Conservation (phyloP, 2,329 filamentous ascomycete genomes). For the Neonectria punicea region DNA sequence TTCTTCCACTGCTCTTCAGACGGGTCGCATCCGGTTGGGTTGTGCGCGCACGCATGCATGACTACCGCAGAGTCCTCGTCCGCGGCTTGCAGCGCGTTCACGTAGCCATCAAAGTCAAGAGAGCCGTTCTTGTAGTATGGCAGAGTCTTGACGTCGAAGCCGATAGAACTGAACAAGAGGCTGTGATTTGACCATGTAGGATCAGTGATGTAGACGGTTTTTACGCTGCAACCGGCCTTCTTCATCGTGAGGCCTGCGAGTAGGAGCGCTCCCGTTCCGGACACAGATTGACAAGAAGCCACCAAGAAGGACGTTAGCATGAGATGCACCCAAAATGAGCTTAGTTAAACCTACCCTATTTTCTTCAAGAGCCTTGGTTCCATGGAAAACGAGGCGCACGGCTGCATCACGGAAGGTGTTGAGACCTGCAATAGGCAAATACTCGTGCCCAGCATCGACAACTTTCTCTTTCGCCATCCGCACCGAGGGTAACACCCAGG, state of each 20-base stretch:
- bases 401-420: slow-evolving; percentile 13
- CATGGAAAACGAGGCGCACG: slow-evolving; percentile 44
- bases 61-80: slow-evolving; percentile 43
- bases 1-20: slow-evolving; percentile 37
- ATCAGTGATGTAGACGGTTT: slow-evolving; percentile 50
- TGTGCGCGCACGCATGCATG: slow-evolving; percentile 56
- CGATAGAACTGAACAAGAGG: slow-evolving; percentile 48
- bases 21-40: slow-evolving; percentile 55
- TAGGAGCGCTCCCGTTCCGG: slow-evolving; percentile 53
- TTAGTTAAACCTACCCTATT: slow-evolving; percentile 39
- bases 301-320: slow-evolving; percentile 41
- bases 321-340: slow-evolving; percentile 42
- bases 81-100: slow-evolving; percentile 42
- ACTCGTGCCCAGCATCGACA: slow-evolving; percentile 19
- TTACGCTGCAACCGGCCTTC: slow-evolving; percentile 37
- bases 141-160: slow-evolving; percentile 45
- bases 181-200: slow-evolving; percentile 57
- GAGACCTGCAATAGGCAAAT: slow-evolving; percentile 18
- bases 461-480: slow-evolving; percentile 15
- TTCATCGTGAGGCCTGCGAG: slow-evolving; percentile 48
- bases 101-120: slow-evolving; percentile 48
- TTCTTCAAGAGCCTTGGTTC: slow-evolving; percentile 40
- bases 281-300: slow-evolving; percentile 52
- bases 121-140: slow-evolving; percentile 50
- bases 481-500: slow-evolving; percentile 23